Base-by-base conservation (phyloP, 1,139 yeast genomes). In the Pichia sp. region DNA sequence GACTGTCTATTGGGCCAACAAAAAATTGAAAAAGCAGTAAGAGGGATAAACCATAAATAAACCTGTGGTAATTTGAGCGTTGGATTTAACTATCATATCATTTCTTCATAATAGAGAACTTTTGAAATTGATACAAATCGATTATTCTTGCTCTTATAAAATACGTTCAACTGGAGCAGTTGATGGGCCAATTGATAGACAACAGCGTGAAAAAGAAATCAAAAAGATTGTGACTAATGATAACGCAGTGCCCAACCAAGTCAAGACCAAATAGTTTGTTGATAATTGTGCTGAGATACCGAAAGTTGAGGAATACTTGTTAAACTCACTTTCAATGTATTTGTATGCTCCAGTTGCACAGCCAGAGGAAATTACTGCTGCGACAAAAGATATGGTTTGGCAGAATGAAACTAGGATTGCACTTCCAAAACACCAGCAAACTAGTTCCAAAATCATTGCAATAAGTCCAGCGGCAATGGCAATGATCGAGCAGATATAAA, bases 231-330 rank as follows among this genome's bases (percentile, higher is more conserved):
- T 57, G 45, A 69, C 44, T n/a, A 72, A 44, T 2, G 68, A 53
- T 3, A 67, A 62, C 10, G 54, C 73, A 3, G 66, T 60, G 6
- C 73, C 70, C 31, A 66, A 67, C 81, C 81, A 76, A 36, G 67
- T 63, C 41, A 67, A 68, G 29, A 60, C 55, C 31, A 57, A 42
- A 29, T 58, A 56, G 39, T 66, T 68, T 40, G 67, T 49, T 1
- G 64, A 46, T 5, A 59, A 16, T 23, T 46, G 41, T 4, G 75
- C 76, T 6, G 48, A 47, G 37, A 72, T 63, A 16, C 78, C 78
- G 49, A 60, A 67, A 3, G 53, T 50, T 9, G 44, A 50, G 5
- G 54, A 51, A 10, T 56, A 55, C 31, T 68, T 54, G 51, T 73
- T 67, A 63, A 75, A 66, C 40, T 64, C 61, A 34, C 62, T 57